phyloP scores from a whole-genome alignment of 495 filamentous ascomycete genomes.

The Aspergillus steynii region DNA sequence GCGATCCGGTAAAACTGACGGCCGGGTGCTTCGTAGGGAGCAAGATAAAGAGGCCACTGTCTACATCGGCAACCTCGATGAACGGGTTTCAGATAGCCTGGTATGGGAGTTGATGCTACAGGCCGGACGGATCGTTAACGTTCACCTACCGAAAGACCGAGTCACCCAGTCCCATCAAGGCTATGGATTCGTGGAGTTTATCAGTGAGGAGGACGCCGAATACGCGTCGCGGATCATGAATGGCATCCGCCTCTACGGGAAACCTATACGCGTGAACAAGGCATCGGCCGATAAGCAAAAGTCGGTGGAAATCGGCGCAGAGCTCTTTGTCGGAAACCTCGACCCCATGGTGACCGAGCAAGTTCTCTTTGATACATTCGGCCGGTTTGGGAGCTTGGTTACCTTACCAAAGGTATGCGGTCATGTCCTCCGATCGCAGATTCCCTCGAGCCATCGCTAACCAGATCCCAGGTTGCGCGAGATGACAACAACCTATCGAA shows the following conservation, averaged over 20 bases:
- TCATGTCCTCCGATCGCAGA: not conserved
- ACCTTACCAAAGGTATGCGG: conserved; percentile 71
- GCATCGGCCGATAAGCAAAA: conserved; percentile 96
- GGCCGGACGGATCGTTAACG: conserved; percentile 92
- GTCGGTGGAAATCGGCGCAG: conserved; percentile 90
- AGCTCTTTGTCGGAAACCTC: conserved; percentile 95
- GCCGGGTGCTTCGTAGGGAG: conserved; percentile 60
- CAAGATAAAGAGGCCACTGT: conserved; percentile 99
- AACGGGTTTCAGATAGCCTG: conserved; percentile 85
- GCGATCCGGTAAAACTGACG: not conserved
- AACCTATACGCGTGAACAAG: conserved; percentile 97
- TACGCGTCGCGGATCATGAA: conserved; percentile 98
- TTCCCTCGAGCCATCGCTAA: not conserved
- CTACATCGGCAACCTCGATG: conserved; percentile 97
- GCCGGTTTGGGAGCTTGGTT: conserved; percentile 84
- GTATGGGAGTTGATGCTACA: conserved; percentile 98
- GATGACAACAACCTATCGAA: conserved; percentile 91
- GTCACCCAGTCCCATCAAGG: conserved; percentile 96
- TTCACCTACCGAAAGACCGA: conserved; percentile 95
- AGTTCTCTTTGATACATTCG: conserved; percentile 95
- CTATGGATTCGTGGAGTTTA: conserved; percentile 98
- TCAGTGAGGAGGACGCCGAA: conserved; percentile 92
- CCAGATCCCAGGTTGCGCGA: conserved; percentile 65
- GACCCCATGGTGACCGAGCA: conserved; percentile 96
- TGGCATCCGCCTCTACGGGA: conserved; percentile 87